Evolutionary conservation across 352 stramenopile genomes (phyloP).

Genomic region (Phytophthora vignae): DNA sequence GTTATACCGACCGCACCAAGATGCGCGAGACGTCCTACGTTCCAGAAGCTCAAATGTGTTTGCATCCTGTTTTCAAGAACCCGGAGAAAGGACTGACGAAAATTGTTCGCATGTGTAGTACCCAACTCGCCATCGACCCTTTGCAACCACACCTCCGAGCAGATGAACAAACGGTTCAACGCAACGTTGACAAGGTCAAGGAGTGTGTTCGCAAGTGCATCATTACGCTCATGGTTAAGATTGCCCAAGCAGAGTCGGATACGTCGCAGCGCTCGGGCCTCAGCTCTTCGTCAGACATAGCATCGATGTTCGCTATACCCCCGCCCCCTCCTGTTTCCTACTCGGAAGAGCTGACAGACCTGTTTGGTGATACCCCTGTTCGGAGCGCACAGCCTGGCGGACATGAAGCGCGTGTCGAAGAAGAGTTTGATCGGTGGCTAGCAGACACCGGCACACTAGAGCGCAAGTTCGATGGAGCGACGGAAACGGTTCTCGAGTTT

Average conservation of each 20-base stretch:
- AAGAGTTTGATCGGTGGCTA: not conserved
- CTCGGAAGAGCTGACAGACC: too few species aligned
- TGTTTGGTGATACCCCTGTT: not conserved
- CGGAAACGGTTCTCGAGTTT: not conserved
- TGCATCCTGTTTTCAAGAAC: not conserved
- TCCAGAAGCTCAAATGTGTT: not conserved
- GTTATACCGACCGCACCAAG: not conserved
- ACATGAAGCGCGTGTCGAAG: not conserved
- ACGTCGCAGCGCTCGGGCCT: not conserved
- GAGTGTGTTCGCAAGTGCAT: not conserved
- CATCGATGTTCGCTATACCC: not conserved
- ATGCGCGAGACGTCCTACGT: not conserved
- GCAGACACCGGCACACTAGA: not conserved
- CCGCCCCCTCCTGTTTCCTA: not conserved
- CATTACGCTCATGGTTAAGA: too few species aligned
- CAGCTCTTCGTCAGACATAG: not conserved
- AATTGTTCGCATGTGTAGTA: not conserved
- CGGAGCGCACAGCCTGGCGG: not conserved
- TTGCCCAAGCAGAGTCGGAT: too few species aligned
- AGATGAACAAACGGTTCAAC: not conserved
- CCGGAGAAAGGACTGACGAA: not conserved
- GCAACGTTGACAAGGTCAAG: not conserved
- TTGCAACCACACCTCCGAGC: not conserved
- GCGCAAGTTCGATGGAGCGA: not conserved
- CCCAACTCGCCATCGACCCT: not conserved